Evolutionary conservation across 169 alveolate species (phyloP), one percentile per base, ranked within the genome.

Genomic region (Besnoitia besnoiti): DNA sequence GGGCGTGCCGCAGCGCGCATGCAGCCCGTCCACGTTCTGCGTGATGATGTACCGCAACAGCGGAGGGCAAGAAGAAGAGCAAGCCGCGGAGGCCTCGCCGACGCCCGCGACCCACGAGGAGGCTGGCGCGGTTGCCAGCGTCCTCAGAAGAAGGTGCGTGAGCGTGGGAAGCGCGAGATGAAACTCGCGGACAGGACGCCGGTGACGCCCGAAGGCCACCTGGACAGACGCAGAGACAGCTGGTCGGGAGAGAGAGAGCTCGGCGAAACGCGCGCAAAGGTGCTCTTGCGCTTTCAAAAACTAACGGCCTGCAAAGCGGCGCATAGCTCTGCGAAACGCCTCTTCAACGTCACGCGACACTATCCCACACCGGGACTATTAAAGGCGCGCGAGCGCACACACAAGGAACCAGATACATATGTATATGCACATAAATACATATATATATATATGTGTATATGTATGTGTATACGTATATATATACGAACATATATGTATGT

Each of bases 1-100:
- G 10, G 94, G 87, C 62, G 95, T 92, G 21, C 98, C 98, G 77
- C 97, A 94, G 75, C 97, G 75, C 77, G 96, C 95, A 94, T 97
- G 98, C 55, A 97, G 88, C 0, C 97, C 96, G 89, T 97, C 98
- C 40, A 97, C 95, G 90, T 97, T 97, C 94, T 97, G 98, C 37
- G 97, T 96, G 39, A 97, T 96, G 73, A 97, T 90, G 85, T 89
- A 92, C 59, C 93, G 89, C 49, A 97, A 93, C 67, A 93, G 85
- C 7, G 89, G 89, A 4, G 47, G 89, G 24, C n/a, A 37, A n/a
- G 82, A 42, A 67, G 80, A n/a, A 67, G 80, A 67, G 21, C 44
- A n/a, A 67, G 80, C 7, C 3, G 44, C 14, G 12, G 46, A 7
- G 77, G 33, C 37, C 35, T 61, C 77, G 4, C 40, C 24, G 24